These are phyloP conservation scores for Corylus avellana DNA, from an alignment of 306 rosid species.

Conservation along the genomic window DNA sequence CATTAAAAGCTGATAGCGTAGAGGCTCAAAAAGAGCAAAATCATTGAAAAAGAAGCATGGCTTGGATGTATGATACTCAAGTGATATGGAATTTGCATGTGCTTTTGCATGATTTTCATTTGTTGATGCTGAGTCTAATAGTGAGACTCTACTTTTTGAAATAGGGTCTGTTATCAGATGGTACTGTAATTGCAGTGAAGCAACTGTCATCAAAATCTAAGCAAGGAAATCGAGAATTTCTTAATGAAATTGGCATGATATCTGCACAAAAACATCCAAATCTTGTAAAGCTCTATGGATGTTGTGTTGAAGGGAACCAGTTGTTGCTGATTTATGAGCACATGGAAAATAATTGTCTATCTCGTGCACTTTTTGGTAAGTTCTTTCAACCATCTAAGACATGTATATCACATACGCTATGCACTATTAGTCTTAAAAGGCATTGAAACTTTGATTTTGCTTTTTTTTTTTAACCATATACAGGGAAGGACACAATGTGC, in stretches of 20 bases:
- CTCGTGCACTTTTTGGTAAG: constrained; percentile 87
- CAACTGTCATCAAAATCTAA: constrained; percentile 90
- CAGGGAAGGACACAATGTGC: constrained; percentile 57
- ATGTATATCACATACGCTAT: constrained; percentile 14
- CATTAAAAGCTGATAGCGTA: constrained; percentile 8
- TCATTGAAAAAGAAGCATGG: neutral
- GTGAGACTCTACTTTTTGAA: constrained; percentile 29
- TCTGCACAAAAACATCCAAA: constrained; percentile 92
- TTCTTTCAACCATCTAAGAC: constrained; percentile 13
- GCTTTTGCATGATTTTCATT: neutral
- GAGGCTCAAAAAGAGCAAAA: constrained; percentile 6
- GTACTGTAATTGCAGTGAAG: constrained; percentile 84
- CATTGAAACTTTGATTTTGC: constrained; percentile 6
- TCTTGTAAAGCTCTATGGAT: constrained; percentile 92
- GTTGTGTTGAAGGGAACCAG: constrained; percentile 92
- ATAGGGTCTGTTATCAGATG: constrained; percentile 84
- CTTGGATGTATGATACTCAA: neutral
- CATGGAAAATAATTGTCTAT: constrained; percentile 93
- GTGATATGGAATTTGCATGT: neutral
- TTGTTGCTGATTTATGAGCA: constrained; percentile 77
- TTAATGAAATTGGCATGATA: constrained; percentile 91
- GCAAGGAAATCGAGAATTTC: constrained; percentile 97
- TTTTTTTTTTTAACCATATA: constrained; percentile 19
- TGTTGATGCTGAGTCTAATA: neutral
- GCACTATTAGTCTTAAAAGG: neutral